Evolutionary conservation across 768 basidiomycete species (phyloP).

Genomic region (Fibroporia radiculosa): DNA sequence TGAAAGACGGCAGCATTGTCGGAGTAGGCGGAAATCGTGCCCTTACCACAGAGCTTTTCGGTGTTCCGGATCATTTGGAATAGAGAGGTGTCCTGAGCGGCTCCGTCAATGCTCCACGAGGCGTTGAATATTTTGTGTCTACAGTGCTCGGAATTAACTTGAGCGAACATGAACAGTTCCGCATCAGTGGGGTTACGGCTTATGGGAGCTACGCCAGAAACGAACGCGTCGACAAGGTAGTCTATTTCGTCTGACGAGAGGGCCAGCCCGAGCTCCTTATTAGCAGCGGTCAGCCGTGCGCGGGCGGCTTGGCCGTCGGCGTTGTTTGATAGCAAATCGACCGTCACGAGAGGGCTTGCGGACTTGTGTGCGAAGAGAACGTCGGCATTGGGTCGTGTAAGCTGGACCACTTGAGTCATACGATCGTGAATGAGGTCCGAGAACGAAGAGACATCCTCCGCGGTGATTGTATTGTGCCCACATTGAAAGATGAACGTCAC

Average conservation of each 20-base stretch:
- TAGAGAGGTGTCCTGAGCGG: conserved; percentile 57
- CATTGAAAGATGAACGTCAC: conserved; percentile 57
- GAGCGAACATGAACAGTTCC: conserved; percentile 99
- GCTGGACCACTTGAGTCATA: conserved; percentile 84
- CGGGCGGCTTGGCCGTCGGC: conserved; percentile 37
- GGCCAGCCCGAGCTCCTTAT: conserved; percentile 82
- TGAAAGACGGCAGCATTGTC: conserved; percentile 96
- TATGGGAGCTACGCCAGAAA: conserved; percentile 58
- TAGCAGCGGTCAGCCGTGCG: conserved; percentile 64
- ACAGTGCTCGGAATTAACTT: conserved; percentile 99
- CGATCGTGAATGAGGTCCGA: conserved; percentile 82
- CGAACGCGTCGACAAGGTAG: conserved; percentile 86
- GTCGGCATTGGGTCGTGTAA: conserved; percentile 48
- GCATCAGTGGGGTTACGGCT: conserved; percentile 90
- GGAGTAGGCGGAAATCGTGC: conserved; percentile 94
- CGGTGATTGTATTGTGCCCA: conserved; percentile 32
- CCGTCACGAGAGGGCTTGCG: conserved; percentile 61
- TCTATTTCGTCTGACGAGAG: conserved; percentile 84
- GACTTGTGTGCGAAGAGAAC: conserved; percentile 51
- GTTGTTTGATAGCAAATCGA: conserved; percentile 44
- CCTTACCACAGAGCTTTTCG: conserved; percentile 61
- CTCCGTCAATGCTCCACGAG: conserved; percentile 82
- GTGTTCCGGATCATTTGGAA: conserved; percentile 99
- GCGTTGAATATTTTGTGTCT: conserved; percentile 99
- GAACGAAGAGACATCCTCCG: conserved; percentile 43